phyloP scores from a whole-genome alignment of 1,139 yeast genomes.

The Suhomyces panamericanus region DNA sequence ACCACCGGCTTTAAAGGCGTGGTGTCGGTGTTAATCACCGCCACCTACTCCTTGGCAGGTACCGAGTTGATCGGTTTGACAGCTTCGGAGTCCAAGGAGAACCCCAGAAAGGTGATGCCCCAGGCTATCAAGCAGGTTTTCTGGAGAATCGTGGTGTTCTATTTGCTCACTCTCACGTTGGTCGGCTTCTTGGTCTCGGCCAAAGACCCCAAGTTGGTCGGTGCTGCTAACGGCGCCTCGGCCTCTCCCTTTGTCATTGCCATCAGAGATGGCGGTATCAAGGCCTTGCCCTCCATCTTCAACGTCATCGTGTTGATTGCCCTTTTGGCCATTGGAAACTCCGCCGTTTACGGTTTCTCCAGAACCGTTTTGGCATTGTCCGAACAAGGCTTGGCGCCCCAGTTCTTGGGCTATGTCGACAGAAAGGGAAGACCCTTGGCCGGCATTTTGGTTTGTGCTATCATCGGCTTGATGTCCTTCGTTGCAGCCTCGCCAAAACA shows the following conservation, averaged over 20 bases:
- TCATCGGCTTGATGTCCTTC: constrained; percentile 42
- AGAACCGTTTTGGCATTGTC: constrained; percentile 44
- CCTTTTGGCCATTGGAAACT: constrained; percentile 45
- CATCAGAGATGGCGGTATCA: constrained; percentile 52
- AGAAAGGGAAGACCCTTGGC: constrained; percentile 44
- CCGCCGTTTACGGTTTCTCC: constrained; percentile 48
- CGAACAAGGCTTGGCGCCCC: constrained; percentile 45
- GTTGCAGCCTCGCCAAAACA: constrained; percentile 41
- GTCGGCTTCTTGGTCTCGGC: constrained; percentile 44
- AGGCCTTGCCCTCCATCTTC: constrained; percentile 44
- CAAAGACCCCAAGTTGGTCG: constrained; percentile 13
- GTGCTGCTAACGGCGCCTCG: constrained; percentile 26
- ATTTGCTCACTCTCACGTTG: constrained; percentile 42
- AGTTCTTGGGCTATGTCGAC: constrained; percentile 37
- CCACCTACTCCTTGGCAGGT: constrained; percentile 47
- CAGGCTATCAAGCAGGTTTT: constrained; percentile 46
- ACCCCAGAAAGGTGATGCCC: constrained; percentile 42
- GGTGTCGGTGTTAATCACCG: constrained; percentile 41
- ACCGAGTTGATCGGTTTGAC: constrained; percentile 47
- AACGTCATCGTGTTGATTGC: constrained; percentile 45
- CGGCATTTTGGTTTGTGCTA: constrained; percentile 34
- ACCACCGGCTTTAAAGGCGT: constrained; percentile 61
- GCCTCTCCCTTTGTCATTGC: constrained; percentile 62
- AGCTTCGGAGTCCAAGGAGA: constrained; percentile 36
- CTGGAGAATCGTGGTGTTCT: constrained; percentile 44